These are phyloP conservation scores for Podospora pseudoanserina DNA, from an alignment of 495 filamentous ascomycete genomes.

Conservation along the genomic window DNA sequence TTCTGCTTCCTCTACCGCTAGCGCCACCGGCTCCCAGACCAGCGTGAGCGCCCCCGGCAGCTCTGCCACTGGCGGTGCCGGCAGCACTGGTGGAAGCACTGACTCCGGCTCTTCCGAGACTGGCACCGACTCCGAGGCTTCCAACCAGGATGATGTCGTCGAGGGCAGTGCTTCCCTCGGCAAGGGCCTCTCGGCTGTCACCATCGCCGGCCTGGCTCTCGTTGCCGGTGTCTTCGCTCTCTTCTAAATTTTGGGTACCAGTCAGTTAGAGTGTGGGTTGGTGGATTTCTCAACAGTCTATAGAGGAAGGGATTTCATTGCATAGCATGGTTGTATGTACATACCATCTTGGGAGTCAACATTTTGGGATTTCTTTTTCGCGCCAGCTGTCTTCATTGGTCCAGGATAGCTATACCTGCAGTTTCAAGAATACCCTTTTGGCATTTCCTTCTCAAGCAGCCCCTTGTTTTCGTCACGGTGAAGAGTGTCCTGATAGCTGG, in stretches of 20 bases:
- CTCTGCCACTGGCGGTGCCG: conserved; percentile 19
- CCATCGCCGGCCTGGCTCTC: conserved; percentile 21
- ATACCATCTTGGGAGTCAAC: background rate
- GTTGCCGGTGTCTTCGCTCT: conserved; percentile 27
- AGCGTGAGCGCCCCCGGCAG: conserved; percentile 19
- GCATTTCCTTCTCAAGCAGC: background rate
- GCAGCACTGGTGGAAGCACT: conserved; percentile 17
- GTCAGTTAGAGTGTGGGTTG: background rate
- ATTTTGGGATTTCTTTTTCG: background rate
- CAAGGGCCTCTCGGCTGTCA: conserved; percentile 18
- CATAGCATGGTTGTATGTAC: background rate
- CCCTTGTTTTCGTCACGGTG: background rate
- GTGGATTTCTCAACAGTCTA: background rate
- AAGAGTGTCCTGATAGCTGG: background rate
- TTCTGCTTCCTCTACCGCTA: conserved; percentile 11
- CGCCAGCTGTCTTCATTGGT: background rate
- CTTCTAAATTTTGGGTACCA: conserved; percentile 16
- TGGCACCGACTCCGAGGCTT: background rate
- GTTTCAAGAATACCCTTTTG: background rate
- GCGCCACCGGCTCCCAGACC: conserved; percentile 12
- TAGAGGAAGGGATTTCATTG: background rate
- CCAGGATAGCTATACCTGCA: background rate
- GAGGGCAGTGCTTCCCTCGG: conserved; percentile 15
- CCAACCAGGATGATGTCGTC: background rate
- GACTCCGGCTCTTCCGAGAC: conserved; percentile 18